These are phyloP conservation scores for Oenanthe javanica DNA, from an alignment of 140 eudicot species.

Conservation along the genomic window DNA sequence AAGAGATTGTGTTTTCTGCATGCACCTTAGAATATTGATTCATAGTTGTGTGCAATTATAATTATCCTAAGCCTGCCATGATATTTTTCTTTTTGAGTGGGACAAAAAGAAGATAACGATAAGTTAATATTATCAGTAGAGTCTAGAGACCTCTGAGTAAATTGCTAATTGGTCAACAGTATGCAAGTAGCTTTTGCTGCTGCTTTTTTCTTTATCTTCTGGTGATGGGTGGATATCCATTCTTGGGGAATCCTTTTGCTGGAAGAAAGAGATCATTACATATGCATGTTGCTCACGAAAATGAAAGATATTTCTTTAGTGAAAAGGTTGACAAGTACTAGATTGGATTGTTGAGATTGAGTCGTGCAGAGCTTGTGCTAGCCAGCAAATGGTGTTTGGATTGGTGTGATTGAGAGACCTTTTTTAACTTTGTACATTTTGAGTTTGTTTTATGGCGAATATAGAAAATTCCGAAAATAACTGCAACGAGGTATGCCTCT, in stretches of 20 bases:
- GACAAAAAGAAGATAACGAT: not conserved
- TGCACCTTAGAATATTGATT: not conserved
- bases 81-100: not conserved
- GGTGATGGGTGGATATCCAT: slow-evolving; percentile 18
- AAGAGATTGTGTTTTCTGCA: no score
- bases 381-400: no score
- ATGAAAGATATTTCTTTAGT: no score
- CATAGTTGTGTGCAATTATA: not conserved
- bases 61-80: slow-evolving; percentile 27
- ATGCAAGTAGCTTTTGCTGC: slow-evolving; percentile 14
- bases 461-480: no score
- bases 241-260: slow-evolving; percentile 32
- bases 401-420: no score
- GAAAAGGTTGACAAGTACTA: no score
- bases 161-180: slow-evolving; percentile 18
- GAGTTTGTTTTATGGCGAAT: no score
- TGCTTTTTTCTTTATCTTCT: not conserved
- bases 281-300: no score
- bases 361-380: no score
- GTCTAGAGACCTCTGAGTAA: not conserved
- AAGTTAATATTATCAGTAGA: not conserved
- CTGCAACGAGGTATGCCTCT: not conserved
- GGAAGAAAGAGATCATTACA: slow-evolving; percentile 21
- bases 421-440: no score
- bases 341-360: no score